Evolutionary conservation across 2,329 filamentous ascomycete genomes (phyloP).

Genomic region (Calonectria multiphialidica): DNA sequence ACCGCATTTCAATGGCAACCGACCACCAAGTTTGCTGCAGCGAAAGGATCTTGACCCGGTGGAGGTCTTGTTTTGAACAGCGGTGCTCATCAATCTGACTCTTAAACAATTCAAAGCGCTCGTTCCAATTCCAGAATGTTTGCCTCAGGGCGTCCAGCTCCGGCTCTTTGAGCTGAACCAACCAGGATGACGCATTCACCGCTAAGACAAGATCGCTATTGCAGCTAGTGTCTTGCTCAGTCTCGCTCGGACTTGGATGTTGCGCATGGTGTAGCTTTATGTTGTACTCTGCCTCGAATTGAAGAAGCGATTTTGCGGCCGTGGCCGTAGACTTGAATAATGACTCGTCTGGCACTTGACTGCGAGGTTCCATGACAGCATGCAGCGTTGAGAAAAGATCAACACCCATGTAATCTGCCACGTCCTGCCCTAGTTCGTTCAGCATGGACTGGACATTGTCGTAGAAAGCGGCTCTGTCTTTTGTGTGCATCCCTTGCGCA

Average conservation of each 20-base stretch:
- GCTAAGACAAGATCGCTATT: not conserved
- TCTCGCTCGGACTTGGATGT: not conserved
- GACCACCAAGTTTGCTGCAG: not conserved
- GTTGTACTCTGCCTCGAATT: not conserved
- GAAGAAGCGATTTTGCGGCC: not conserved
- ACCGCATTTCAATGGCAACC: not conserved
- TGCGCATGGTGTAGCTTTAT: not conserved
- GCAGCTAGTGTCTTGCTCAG: not conserved
- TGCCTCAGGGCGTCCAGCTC: too few relatives aligned
- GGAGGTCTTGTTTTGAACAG: not conserved
- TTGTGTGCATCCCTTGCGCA: not conserved
- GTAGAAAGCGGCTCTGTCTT: not conserved
- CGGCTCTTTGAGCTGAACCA: too few relatives aligned
- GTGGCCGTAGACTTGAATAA: not conserved
- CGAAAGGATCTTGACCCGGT: not conserved
- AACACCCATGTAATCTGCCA: not conserved
- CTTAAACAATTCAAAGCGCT: not conserved
- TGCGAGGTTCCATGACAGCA: not conserved
- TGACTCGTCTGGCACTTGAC: not conserved
- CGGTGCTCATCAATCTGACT: not conserved
- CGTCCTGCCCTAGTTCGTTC: not conserved
- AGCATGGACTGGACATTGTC: not conserved
- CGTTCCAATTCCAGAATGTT: not conserved
- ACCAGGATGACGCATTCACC: too few relatives aligned
- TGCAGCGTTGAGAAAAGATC: not conserved